Percentiles rank a stretch among this genome's conserved stretches.
Conservation (phyloP, 2,329 filamentous ascomycete genomes). For the Colletotrichum cereale region DNA sequence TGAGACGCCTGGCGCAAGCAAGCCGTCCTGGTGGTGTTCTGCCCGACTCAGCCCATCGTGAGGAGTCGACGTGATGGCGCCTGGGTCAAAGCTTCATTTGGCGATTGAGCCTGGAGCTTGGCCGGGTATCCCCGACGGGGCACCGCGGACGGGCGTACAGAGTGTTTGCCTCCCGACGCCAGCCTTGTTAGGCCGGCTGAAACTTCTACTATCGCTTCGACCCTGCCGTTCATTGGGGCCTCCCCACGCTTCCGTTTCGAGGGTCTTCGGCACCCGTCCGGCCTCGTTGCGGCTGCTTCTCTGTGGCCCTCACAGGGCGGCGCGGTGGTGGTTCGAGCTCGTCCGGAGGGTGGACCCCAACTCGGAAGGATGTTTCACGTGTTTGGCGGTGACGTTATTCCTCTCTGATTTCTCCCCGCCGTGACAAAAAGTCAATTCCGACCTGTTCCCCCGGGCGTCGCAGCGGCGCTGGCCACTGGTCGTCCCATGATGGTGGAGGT, state of each 20-base stretch:
- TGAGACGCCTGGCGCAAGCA: constrained; percentile 34
- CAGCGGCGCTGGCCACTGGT: background rate
- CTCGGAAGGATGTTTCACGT: constrained; percentile 15
- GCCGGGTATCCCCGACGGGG: constrained; percentile 28
- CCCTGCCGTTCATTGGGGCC: constrained; percentile 4
- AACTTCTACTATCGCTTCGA: constrained; percentile 26
- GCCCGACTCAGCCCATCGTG: constrained; percentile 34
- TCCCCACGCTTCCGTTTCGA: constrained; percentile 20
- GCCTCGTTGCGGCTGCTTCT: background rate
- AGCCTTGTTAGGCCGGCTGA: constrained; percentile 18
- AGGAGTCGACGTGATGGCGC: constrained; percentile 16
- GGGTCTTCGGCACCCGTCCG: constrained; percentile 8
- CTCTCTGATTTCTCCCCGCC: background rate
- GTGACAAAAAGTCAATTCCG: constrained; percentile 23
- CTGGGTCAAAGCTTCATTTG: constrained; percentile 22
- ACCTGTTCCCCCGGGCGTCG: background rate
- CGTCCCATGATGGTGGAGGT: constrained; percentile 1
- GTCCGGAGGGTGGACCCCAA: background rate
- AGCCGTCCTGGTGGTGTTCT: constrained; percentile 26
- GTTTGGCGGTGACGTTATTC: background rate
- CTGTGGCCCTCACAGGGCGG: background rate
- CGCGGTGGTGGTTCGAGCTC: constrained; percentile 29
- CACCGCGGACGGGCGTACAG: background rate
- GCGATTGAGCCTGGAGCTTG: background rate
- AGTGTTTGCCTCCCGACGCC: background rate